Evolutionary conservation across 192 early-diverging fungal genomes (phyloP).

Genomic region (Allomyces macrogynus): DNA sequence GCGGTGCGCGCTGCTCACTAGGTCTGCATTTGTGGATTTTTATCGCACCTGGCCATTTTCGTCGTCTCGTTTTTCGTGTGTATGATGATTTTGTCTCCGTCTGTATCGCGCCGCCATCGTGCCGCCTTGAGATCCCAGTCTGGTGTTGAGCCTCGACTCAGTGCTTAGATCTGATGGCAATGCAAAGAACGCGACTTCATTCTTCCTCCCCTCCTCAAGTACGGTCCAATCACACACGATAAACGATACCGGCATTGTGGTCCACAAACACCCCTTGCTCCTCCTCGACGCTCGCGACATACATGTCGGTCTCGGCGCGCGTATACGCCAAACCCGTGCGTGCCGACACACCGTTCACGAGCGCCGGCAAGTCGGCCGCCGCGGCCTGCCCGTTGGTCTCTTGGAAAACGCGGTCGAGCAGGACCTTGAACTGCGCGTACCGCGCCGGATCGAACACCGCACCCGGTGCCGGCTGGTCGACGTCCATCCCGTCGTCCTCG

Average conservation of each 20-base stretch:
- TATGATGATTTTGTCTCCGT: no score
- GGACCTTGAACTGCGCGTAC: not conserved
- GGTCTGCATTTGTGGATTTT: no score
- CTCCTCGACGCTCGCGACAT: not conserved
- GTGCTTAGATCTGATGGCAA: no score
- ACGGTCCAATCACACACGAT: not conserved
- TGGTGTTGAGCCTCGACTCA: no score
- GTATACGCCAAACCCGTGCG: not conserved
- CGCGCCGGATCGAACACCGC: not conserved
- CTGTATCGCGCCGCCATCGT: no score
- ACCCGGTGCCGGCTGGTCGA: not conserved
- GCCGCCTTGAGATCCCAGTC: no score
- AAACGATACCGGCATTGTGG: not conserved
- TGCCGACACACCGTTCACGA: not conserved
- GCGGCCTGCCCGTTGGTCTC: not conserved
- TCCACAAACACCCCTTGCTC: not conserved
- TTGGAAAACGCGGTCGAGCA: not conserved
- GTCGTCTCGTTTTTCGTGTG: no score
- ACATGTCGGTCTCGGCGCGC: not conserved
- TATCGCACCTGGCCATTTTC: no score
- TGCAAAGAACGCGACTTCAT: no score
- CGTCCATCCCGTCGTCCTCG: slow-evolving; percentile 16
- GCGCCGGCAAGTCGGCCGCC: not conserved
- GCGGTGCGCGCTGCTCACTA: no score
- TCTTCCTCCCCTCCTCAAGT: no score